Conservation (phyloP, 1,284 basidiomycete genomes). For the Trichosporon sp. region DNA sequence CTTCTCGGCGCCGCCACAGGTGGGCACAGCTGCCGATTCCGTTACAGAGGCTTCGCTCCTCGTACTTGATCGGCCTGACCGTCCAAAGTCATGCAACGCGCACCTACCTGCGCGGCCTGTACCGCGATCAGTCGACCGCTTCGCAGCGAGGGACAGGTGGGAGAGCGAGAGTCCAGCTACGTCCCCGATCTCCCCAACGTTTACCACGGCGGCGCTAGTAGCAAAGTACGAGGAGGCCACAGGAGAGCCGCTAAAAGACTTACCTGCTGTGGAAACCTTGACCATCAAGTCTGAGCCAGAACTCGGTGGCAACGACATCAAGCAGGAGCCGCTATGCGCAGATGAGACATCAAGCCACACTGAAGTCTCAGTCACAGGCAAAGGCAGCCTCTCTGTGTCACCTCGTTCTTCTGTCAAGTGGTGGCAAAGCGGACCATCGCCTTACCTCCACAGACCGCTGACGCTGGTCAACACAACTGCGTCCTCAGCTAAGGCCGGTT, state of each 20-base stretch:
- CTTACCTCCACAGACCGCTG: not conserved
- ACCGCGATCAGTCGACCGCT: not conserved
- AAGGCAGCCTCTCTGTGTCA: not conserved
- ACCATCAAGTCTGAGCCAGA: not conserved
- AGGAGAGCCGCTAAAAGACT: not conserved
- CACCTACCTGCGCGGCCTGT: not conserved
- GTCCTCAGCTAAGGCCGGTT: too few species aligned
- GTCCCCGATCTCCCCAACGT: not conserved
- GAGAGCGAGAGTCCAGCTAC: not conserved
- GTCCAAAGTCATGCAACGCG: not conserved
- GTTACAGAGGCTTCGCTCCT: not conserved
- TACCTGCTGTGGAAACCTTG: not conserved
- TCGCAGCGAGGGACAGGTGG: not conserved
- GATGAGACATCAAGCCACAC: too few species aligned
- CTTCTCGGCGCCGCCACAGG: not conserved
- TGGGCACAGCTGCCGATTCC: not conserved
- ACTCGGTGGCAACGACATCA: too few species aligned
- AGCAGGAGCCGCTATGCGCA: too few species aligned
- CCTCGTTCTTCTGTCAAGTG: not conserved
- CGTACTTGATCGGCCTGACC: not conserved
- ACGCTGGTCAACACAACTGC: not conserved
- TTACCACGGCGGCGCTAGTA: not conserved
- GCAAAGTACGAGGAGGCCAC: not conserved
- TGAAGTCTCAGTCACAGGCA: not conserved
- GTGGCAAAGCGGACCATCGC: not conserved